These are phyloP conservation scores for Pholiota microspora DNA, from an alignment of 768 basidiomycete genomes.

Conservation along the genomic window DNA sequence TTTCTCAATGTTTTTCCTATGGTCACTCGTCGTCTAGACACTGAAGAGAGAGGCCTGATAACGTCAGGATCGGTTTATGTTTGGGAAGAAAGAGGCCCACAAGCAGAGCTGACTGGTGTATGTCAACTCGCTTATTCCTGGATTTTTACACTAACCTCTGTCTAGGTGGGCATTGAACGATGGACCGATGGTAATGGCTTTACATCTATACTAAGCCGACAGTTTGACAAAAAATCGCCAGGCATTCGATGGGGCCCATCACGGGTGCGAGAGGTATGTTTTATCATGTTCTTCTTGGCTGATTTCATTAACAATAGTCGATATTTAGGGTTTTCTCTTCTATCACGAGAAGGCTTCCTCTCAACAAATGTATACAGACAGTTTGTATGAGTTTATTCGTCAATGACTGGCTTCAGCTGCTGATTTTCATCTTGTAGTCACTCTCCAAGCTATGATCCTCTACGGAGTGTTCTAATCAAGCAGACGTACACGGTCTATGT, in stretches of 20 bases:
- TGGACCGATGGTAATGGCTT: constrained; percentile 70
- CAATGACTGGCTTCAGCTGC: constrained; percentile 1
- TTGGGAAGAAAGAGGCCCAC: constrained; percentile 80
- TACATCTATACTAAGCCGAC: background rate
- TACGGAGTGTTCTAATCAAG: constrained; percentile 56
- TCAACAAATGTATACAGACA: constrained; percentile 46
- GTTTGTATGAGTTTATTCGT: constrained; percentile 34
- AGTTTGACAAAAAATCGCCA: constrained; percentile 17
- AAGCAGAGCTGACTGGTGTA: constrained; percentile 72
- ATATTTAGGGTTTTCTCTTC: constrained; percentile 69
- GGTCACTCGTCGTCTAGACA: constrained; percentile 73
- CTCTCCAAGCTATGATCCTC: constrained; percentile 29
- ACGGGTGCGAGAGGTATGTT: constrained; percentile 67
- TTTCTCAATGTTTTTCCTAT: constrained; percentile 66
- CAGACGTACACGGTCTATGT: constrained; percentile 83
- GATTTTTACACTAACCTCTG: constrained; percentile 4
- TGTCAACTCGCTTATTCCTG: constrained; percentile 2
- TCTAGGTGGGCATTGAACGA: constrained; percentile 73
- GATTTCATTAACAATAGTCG: constrained; percentile 7
- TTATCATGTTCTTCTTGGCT: background rate
- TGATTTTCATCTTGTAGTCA: constrained; percentile 14
- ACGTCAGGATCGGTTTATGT: constrained; percentile 78
- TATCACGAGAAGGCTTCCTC: constrained; percentile 73
- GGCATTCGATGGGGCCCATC: constrained; percentile 79
- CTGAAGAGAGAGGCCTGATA: constrained; percentile 71